phyloP scores from a whole-genome alignment of 2,329 filamentous ascomycete species.

The Arthroderma sp. region DNA sequence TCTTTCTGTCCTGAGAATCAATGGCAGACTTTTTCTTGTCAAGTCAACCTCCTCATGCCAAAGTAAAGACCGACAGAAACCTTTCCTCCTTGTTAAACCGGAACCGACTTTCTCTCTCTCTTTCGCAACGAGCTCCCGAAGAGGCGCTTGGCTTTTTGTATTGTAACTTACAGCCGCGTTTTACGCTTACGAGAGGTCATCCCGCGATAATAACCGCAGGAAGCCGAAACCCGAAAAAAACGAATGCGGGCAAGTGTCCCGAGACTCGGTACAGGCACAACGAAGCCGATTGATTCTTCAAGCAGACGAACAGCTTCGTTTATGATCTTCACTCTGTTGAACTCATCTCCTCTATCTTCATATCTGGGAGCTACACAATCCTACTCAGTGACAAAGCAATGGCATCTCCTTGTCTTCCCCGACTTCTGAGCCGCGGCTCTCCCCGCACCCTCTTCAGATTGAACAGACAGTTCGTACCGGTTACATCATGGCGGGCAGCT shows the following conservation, averaged over 20 bases:
- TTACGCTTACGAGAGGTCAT: not conserved
- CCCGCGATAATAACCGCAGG: constrained; percentile 6
- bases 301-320: not conserved
- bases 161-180: too few species aligned
- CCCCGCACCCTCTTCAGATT: constrained; percentile 17
- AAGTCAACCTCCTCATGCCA: too few species aligned
- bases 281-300: not conserved
- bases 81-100: too few species aligned
- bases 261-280: not conserved
- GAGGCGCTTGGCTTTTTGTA: too few species aligned
- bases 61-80: too few species aligned
- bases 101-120: too few species aligned
- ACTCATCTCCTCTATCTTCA: not conserved
- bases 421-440: constrained; percentile 20
- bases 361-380: not conserved
- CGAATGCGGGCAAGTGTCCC: too few species aligned
- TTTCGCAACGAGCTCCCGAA: too few species aligned
- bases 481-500: constrained; percentile 28
- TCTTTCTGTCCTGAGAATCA: too few species aligned
- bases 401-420: constrained; percentile 21
- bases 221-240: constrained; percentile 2
- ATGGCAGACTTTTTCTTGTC: too few species aligned
- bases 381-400: constrained; percentile 12
- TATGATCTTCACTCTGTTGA: not conserved
- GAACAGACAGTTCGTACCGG: constrained; percentile 19